Percentiles rank a stretch among this genome's conserved stretches.
Conservation (phyloP, 306 rosid genomes). For the Hippophae tibetana region DNA sequence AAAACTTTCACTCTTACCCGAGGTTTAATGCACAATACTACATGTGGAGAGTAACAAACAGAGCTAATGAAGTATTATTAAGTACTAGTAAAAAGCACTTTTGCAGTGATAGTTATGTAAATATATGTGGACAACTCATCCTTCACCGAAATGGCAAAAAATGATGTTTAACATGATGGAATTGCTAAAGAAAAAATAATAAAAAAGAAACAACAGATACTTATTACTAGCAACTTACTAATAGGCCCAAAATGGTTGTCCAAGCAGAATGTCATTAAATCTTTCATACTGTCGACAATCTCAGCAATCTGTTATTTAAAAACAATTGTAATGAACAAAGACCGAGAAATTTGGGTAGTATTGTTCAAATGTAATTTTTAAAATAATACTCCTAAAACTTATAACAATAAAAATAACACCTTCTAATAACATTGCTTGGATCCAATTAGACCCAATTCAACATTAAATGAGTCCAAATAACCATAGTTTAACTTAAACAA, state of each 20-base stretch:
- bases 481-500: too few species aligned
- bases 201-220: conserved; percentile 5
- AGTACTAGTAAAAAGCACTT: too few species aligned
- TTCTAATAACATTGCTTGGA: too few species aligned
- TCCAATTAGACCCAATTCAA: too few species aligned
- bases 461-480: too few species aligned
- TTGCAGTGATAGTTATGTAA: too few species aligned
- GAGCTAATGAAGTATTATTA: too few species aligned
- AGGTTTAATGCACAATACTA: too few species aligned
- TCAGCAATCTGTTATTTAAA: conserved; percentile 26
- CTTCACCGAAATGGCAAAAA: not conserved
- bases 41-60: too few species aligned
- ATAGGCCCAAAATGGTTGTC: conserved; percentile 25
- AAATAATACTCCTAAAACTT: too few species aligned
- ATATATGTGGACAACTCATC: not conserved
- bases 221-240: conserved; percentile 22
- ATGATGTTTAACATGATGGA: not conserved
- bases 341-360: not conserved
- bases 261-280: conserved; percentile 26
- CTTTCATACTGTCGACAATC: conserved; percentile 29
- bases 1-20: too few species aligned
- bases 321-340: not conserved
- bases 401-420: too few species aligned
- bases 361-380: not conserved
- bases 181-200: not conserved